phyloP scores from a whole-genome alignment of 805 yeast species.

The Metahyphopichia silvanorum region DNA sequence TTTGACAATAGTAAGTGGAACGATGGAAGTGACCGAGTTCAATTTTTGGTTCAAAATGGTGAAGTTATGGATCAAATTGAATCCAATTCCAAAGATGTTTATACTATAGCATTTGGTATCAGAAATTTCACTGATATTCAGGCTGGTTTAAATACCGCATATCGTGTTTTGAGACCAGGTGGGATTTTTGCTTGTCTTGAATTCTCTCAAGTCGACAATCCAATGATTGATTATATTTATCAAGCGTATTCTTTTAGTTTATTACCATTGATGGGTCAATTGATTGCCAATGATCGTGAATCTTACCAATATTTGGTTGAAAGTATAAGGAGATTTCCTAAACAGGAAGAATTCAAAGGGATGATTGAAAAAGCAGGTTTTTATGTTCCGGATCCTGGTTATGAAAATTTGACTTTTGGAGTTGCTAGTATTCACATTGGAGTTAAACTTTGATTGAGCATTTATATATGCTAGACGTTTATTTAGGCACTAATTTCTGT shows the following conservation, averaged over 20 bases:
- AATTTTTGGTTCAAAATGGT: conserved; percentile 88
- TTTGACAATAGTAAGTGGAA: conserved; percentile 58
- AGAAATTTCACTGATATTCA: conserved; percentile 94
- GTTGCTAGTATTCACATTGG: conserved; percentile 96
- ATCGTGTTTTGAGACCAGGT: conserved; percentile 93
- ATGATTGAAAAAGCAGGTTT: conserved; percentile 97
- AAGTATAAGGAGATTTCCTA: conserved; percentile 87
- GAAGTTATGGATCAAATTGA: conserved; percentile 81
- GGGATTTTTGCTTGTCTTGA: conserved; percentile 97
- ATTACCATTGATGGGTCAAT: conserved; percentile 92
- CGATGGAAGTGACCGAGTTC: conserved; percentile 59
- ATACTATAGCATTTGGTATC: conserved; percentile 96
- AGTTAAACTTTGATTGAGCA: conserved; percentile 60
- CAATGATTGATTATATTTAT: conserved; percentile 69
- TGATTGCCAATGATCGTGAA: conserved; percentile 92
- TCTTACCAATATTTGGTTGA: conserved; percentile 96
- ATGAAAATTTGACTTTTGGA: conserved; percentile 91
- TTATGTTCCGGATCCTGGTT: conserved; percentile 80
- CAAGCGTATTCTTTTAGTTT: conserved; percentile 85
- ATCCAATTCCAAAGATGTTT: conserved; percentile 87
- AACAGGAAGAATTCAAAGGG: conserved; percentile 82
- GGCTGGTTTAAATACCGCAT: conserved; percentile 91
- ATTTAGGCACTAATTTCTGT: conserved; percentile 2
- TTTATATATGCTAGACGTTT: background rate
- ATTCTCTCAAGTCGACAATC: conserved; percentile 86